Evolutionary conservation across 129 eudicot genomes (phyloP).

Genomic region (Oenanthe sinensis): DNA sequence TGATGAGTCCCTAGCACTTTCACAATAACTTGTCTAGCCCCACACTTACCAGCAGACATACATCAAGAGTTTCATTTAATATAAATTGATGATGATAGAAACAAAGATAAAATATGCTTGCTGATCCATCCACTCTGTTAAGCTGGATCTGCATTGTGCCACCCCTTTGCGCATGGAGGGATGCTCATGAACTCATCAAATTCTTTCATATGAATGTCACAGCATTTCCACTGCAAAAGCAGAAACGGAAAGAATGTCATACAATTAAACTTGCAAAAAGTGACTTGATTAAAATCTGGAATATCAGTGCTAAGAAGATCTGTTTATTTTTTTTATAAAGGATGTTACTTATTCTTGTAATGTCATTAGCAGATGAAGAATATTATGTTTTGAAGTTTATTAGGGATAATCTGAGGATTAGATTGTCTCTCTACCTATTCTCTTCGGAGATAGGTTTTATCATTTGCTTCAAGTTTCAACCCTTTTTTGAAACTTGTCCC

Average conservation of each 20-base stretch:
- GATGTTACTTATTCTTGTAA: neutral
- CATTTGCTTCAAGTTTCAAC: neutral
- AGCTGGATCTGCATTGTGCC: slow-evolving; percentile 85
- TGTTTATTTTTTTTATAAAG: neutral
- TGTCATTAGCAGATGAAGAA: neutral
- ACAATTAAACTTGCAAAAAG: neutral
- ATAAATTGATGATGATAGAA: neutral
- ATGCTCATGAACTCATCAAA: slow-evolving; percentile 90
- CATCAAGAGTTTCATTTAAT: neutral
- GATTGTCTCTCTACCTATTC: neutral
- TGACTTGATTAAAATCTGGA: neutral
- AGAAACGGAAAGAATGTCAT: neutral
- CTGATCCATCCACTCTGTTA: slow-evolving; percentile 18
- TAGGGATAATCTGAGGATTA: neutral
- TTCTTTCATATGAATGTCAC: slow-evolving; percentile 93
- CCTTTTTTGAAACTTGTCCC: neutral
- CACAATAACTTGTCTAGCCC: neutral
- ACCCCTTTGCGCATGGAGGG: slow-evolving; percentile 84
- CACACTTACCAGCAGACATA: neutral
- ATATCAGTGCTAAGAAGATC: no score
- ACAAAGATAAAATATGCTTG: neutral
- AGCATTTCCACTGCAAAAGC: slow-evolving; percentile 89
- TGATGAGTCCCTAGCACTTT: neutral
- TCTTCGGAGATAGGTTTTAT: neutral
- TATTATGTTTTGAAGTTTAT: neutral